Evolutionary conservation across 169 alveolate species (phyloP).

Genomic region (Plasmodium gallinaceum): DNA sequence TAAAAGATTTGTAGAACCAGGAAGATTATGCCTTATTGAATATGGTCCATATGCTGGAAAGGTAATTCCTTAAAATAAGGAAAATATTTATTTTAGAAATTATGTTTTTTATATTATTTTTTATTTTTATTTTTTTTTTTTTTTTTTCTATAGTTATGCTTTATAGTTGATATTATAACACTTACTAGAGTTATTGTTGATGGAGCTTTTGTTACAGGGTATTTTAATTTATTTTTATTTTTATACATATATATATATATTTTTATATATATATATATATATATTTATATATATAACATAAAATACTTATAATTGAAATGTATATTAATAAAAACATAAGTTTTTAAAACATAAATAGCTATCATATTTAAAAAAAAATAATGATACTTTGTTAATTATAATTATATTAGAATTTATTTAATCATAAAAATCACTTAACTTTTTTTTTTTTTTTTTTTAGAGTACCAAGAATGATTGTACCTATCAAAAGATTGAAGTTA

Average conservation of each 20-base stretch:
- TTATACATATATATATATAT: background rate
- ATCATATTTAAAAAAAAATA: background rate
- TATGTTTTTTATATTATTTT: background rate
- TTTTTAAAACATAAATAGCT: too few relatives aligned
- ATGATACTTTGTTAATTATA: background rate
- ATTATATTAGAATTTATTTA: background rate
- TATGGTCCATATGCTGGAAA: slow-evolving; percentile 95
- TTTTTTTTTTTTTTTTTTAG: slow-evolving; percentile 37
- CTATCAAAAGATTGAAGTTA: slow-evolving; percentile 90
- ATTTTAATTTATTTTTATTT: slow-evolving; percentile 1
- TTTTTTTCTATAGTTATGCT: slow-evolving; percentile 85
- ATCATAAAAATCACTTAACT: background rate
- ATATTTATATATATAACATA: background rate
- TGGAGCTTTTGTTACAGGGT: slow-evolving; percentile 92
- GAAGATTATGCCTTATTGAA: slow-evolving; percentile 92
- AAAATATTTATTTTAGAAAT: background rate
- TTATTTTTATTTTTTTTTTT: background rate
- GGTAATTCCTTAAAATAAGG: slow-evolving; percentile 77
- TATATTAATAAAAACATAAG: background rate
- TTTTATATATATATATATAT: background rate
- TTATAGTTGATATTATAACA: slow-evolving; percentile 91
- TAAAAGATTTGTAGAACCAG: slow-evolving; percentile 93
- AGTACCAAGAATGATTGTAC: slow-evolving; percentile 92
- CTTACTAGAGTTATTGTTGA: slow-evolving; percentile 92
- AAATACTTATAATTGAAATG: background rate